Conservation (phyloP, 768 basidiomycete species). For the Pholiota microspora region DNA sequence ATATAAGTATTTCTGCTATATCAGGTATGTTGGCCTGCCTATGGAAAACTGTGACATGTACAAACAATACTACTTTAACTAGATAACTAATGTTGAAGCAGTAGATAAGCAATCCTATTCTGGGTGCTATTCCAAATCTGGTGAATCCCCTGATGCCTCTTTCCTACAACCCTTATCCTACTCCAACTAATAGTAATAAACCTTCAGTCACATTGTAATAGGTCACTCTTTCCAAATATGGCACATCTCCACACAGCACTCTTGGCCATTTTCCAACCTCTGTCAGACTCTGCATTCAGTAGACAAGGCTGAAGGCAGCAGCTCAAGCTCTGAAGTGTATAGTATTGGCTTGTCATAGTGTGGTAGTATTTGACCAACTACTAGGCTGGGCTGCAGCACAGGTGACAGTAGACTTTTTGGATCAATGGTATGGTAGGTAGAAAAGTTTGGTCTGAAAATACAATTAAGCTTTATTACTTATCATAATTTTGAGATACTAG, state of each 20-base stretch:
- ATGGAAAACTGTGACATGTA: background rate
- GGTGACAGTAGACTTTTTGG: background rate
- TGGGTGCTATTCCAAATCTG: background rate
- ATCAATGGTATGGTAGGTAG: too few species aligned
- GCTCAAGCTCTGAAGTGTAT: background rate
- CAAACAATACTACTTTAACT: background rate
- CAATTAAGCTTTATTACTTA: background rate
- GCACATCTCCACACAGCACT: background rate
- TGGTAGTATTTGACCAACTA: background rate
- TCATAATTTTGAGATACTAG: background rate
- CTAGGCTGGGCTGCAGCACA: background rate
- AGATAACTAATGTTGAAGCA: background rate
- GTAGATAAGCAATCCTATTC: background rate
- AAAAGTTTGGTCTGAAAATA: too few species aligned
- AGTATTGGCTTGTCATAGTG: background rate
- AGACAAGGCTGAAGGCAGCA: background rate
- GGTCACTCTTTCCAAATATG: background rate
- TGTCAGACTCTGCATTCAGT: background rate
- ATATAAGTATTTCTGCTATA: too few species aligned
- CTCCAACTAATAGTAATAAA: background rate
- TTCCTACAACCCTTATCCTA: background rate
- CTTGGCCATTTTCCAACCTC: background rate
- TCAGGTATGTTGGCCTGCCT: too few species aligned
- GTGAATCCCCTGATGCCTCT: background rate
- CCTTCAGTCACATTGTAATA: background rate